Base-by-base conservation (phyloP, 352 stramenopile species). In the Pythium scleroteichum region DNA sequence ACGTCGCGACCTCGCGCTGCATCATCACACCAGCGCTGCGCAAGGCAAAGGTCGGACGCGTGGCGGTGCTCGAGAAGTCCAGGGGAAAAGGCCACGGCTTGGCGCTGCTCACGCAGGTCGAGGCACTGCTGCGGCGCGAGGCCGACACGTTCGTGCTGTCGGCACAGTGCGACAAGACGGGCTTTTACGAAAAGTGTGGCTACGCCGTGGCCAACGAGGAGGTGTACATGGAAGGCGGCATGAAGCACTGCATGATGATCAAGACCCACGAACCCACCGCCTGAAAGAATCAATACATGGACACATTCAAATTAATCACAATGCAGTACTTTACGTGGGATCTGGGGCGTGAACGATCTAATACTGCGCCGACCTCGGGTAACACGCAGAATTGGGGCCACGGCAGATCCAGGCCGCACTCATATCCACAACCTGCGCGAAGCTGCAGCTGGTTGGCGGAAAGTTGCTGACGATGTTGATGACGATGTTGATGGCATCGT, bases 171-270 rank as follows among this genome's bases (percentile, higher is more conserved):
- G 56, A 57, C 62, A 79, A 78, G 54, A 71, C 71, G 29, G 72
- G 52, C 0, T 88, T 88, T 54, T 88, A 88, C 56, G 72, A 79
- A 41, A 81, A 81, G 47, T 85, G 76, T 33, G 78, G 78, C 46
- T 88, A 86, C 62, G 51, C 41, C 23, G 76, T 65, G 46, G 26
- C 56, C 3, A 85, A 46, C 32, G 70, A 85, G 53, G 74, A 86
- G 53, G 65, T 81, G 16, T 83, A 85, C 48, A 42, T 85, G 13
- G 76, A 88, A 16, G 68, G 81, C 51, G 76, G 68, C 41, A 72
- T 69, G 0, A 51, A 78, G 59, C 78, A 88, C 54, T 88, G 53
- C 53, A 32, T 51, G 40, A 61, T 61, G 53, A 23, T 53, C 53
- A 61, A 61, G 53, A 61, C 38, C 29, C 29, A 35, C 29, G 29